A percentile compares a stretch with the other conserved stretches of the same genome.
Evolutionary conservation across 148 eudicot genomes (phyloP).

Genomic region (Bassia scoparia): DNA sequence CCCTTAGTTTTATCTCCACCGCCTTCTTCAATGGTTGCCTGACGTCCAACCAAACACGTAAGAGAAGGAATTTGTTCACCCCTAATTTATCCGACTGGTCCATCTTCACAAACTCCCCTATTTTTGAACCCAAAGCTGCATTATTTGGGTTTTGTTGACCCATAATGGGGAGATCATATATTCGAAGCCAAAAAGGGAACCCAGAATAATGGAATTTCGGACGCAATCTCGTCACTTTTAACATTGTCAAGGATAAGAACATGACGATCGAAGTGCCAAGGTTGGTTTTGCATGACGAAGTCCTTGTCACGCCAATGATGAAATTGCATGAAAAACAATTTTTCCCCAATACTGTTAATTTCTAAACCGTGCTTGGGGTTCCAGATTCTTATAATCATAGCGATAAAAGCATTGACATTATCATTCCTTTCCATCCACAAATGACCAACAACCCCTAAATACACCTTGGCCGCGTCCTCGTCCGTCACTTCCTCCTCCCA

Average conservation of each 20-base stretch:
- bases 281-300: background rate
- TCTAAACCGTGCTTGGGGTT: background rate
- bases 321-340: background rate
- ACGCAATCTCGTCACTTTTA: background rate
- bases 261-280: background rate
- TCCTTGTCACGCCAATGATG: background rate
- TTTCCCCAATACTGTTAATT: background rate
- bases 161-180: background rate
- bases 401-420: background rate
- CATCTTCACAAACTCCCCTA: too few relatives aligned
- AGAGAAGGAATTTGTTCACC: too few relatives aligned
- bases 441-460: too few relatives aligned
- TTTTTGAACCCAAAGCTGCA: too few relatives aligned
- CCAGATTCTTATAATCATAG: background rate
- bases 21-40: too few relatives aligned
- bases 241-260: background rate
- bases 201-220: background rate
- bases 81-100: too few relatives aligned
- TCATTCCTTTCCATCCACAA: background rate
- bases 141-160: too few relatives aligned
- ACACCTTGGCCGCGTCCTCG: too few relatives aligned
- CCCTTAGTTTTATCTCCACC: too few relatives aligned
- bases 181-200: background rate
- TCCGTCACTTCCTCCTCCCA: too few relatives aligned
- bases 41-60: too few relatives aligned